phyloP scores from a whole-genome alignment of 306 rosid genomes.

The Prunus davidiana region DNA sequence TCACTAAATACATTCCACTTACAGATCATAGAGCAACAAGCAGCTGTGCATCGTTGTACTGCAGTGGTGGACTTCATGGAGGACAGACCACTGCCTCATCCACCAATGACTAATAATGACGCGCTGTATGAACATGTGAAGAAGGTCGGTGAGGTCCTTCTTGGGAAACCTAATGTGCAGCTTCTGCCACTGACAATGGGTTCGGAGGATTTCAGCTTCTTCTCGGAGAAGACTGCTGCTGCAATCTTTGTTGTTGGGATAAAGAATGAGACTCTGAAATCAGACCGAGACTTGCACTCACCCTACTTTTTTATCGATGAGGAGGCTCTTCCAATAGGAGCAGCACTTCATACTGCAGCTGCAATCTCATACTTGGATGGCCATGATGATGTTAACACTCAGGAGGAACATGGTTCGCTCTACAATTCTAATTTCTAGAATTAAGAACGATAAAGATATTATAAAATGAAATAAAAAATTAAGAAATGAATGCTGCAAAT shows the following conservation, averaged over 20 bases:
- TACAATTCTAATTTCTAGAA: neutral
- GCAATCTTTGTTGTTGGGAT: slow-evolving; percentile 33
- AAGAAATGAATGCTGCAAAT: neutral
- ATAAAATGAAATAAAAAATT: too few relatives aligned
- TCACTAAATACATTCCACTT: neutral
- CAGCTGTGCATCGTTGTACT: slow-evolving; percentile 34
- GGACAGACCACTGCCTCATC: slow-evolving; percentile 33
- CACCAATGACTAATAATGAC: slow-evolving; percentile 43
- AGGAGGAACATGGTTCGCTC: neutral
- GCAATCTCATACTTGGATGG: slow-evolving; percentile 41
- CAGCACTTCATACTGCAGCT: slow-evolving; percentile 50
- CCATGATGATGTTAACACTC: slow-evolving; percentile 5
- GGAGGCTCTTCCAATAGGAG: slow-evolving; percentile 50
- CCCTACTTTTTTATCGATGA: slow-evolving; percentile 48
- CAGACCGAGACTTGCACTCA: slow-evolving; percentile 36
- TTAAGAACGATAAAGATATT: neutral
- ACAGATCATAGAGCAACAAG: slow-evolving; percentile 43
- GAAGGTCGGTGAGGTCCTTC: slow-evolving; percentile 39
- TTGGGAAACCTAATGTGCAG: slow-evolving; percentile 42
- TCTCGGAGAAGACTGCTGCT: slow-evolving; percentile 38
- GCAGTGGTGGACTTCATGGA: slow-evolving; percentile 49
- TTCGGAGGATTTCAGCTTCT: slow-evolving; percentile 56
- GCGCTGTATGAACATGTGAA: slow-evolving; percentile 40
- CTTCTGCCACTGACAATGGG: slow-evolving; percentile 38
- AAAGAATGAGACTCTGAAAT: slow-evolving; percentile 28